A percentile compares a stretch with the other conserved stretches of the same genome.
phyloP scores from a whole-genome alignment of 1,284 basidiomycete species.

The Ustilago bromivora region DNA sequence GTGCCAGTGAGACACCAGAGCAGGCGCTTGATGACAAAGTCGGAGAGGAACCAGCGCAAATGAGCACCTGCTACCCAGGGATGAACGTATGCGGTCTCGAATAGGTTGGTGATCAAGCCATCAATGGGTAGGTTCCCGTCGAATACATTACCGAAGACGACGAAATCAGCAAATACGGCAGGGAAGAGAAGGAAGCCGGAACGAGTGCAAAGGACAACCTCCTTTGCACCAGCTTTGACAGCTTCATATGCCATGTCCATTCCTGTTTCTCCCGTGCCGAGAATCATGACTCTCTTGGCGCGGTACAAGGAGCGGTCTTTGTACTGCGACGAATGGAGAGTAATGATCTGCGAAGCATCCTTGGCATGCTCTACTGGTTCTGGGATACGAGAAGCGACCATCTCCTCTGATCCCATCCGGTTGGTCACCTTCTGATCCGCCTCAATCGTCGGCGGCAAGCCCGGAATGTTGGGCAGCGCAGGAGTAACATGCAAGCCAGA shows the following conservation, averaged over 20 bases:
- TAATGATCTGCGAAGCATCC: constrained; percentile 47
- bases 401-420: constrained; percentile 31
- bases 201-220: constrained; percentile 75
- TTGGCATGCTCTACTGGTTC: constrained; percentile 34
- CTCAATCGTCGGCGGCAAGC: constrained; percentile 42
- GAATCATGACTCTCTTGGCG: constrained; percentile 55
- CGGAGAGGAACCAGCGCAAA: constrained; percentile 77
- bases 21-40: constrained; percentile 77
- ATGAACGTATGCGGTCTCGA: constrained; percentile 74
- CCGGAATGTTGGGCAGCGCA: constrained; percentile 50
- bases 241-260: constrained; percentile 76
- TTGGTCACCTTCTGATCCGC: constrained; percentile 38
- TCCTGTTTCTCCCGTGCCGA: constrained; percentile 75
- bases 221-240: constrained; percentile 74
- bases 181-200: constrained; percentile 75
- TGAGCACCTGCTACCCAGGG: constrained; percentile 73
- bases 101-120: constrained; percentile 75
- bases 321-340: constrained; percentile 58
- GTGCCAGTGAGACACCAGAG: constrained; percentile 77
- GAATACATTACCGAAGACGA: constrained; percentile 74
- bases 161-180: constrained; percentile 77
- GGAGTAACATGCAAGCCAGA: constrained; percentile 59
- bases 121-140: constrained; percentile 76
- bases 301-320: constrained; percentile 58
- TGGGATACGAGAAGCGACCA: constrained; percentile 26